Evolutionary conservation across 2,329 filamentous ascomycete genomes (phyloP), one percentile per base, ranked within the genome.

Genomic region (Bipolaris oryzae): DNA sequence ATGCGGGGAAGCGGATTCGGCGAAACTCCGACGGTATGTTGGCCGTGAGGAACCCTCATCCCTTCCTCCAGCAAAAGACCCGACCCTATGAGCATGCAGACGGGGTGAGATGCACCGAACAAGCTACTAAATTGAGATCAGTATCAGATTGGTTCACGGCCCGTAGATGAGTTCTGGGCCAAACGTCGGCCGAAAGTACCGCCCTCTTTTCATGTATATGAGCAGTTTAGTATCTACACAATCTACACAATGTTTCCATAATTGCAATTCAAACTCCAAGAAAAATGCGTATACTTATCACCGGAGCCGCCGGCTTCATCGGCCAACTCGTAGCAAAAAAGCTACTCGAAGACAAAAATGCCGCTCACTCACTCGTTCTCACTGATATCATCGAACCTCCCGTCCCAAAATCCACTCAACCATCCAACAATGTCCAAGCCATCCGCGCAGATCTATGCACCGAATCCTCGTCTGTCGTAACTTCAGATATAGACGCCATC

Each of bases 271-370:
- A 21, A 9, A 33, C 28, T n/a, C 23, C 35, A 4, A 33, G 7
- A 20, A 58, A 11, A 20, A 66, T 66, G 61, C 57, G 51, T 52
- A 80, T 87, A 35, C 82, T 87, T 67, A 85, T 87, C 66, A 87
- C 85, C 6, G 85, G 85, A 2, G 85, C 79, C 2, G 83, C 83
- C 23, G 85, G 85, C 54, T 87, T 87, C 70, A 82, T 88, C 51
- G 85, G 85, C 59, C 84, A 87, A 69, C 76, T 84, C 23, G 78
- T 87, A 7, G 79, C 83, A 4, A 77, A 77, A 38, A 78, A 82
- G 21, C 77, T 87, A 1, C 77, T 87, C 10, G 75, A 79, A 11
- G 75, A 79, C 57, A 74, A 79, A 10, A 73, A 78, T 54, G 28
- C 18, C 13, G 37, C 55, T 2, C 75, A 80, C 55, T 74, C 76